These are phyloP conservation scores for Microbotryum lychnidis-dioicae DNA, from an alignment of 1,284 basidiomycete species.

Conservation along the genomic window DNA sequence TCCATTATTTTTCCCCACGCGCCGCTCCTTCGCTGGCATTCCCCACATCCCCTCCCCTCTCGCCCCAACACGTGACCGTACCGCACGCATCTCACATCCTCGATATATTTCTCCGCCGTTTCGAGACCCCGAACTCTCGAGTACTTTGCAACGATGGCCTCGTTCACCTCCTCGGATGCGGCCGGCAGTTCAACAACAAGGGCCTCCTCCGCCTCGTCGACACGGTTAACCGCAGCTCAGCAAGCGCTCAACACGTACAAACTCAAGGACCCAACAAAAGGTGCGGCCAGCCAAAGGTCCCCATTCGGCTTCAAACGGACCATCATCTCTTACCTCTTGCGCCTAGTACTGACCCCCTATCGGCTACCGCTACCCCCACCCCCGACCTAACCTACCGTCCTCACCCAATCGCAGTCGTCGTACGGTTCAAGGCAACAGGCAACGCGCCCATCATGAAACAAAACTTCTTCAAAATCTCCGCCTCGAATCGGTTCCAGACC, in stretches of 20 bases:
- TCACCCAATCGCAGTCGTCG: slow-evolving; percentile 61
- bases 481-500: slow-evolving; percentile 87
- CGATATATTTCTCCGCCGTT: too few relatives aligned
- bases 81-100: too few relatives aligned
- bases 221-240: not conserved
- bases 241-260: slow-evolving; percentile 69
- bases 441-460: slow-evolving; percentile 98
- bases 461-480: slow-evolving; percentile 96
- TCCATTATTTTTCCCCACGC: too few relatives aligned
- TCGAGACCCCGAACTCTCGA: too few relatives aligned
- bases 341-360: not conserved
- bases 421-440: slow-evolving; percentile 96
- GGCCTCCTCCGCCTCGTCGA: not conserved
- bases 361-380: not conserved
- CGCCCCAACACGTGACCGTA: too few relatives aligned
- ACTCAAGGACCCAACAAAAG: slow-evolving; percentile 72
- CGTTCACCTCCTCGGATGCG: too few relatives aligned
- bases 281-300: slow-evolving; percentile 43
- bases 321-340: not conserved
- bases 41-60: too few relatives aligned
- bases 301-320: not conserved
- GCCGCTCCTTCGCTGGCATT: too few relatives aligned
- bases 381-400: not conserved
- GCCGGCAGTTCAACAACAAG: too few relatives aligned
- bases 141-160: too few relatives aligned